A percentile compares a stretch with the other conserved stretches of the same genome.
phyloP scores from a whole-genome alignment of 805 yeast species.

The Nakazawaea molendinolei region DNA sequence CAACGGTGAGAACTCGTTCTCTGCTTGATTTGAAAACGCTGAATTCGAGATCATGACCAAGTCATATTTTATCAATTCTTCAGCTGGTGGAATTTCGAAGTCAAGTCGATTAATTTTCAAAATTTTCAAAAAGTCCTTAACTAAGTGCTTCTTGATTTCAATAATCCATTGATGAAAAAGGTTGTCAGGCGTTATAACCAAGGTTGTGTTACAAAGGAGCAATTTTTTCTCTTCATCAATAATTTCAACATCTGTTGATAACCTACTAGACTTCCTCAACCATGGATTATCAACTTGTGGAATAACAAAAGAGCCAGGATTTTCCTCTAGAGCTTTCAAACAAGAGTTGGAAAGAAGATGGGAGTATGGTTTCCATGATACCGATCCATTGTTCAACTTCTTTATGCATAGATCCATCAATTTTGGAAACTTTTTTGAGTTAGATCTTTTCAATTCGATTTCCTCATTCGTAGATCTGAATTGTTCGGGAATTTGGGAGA shows the following conservation, averaged over 20 bases:
- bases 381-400: slow-evolving; percentile 36
- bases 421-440: slow-evolving; percentile 10
- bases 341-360: slow-evolving; percentile 40
- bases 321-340: slow-evolving; percentile 23
- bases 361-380: slow-evolving; percentile 50
- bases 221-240: slow-evolving; percentile 22
- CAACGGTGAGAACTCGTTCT: slow-evolving; percentile 28
- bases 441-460: slow-evolving; percentile 16
- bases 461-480: slow-evolving; percentile 11
- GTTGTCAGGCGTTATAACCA: slow-evolving; percentile 62
- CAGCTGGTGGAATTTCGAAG: slow-evolving; percentile 23
- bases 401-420: slow-evolving; percentile 36
- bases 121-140: slow-evolving; percentile 29
- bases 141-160: slow-evolving; percentile 52
- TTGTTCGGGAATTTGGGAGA: slow-evolving; percentile 37
- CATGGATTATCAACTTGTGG: slow-evolving; percentile 14
- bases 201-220: slow-evolving; percentile 43
- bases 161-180: slow-evolving; percentile 57
- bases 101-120: slow-evolving; percentile 20
- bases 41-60: slow-evolving; percentile 44
- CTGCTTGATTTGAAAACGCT: slow-evolving; percentile 36
- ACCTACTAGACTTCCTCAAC: slow-evolving; percentile 6
- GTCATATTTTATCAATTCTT: slow-evolving; percentile 38
- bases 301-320: slow-evolving; percentile 39
- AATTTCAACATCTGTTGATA: slow-evolving; percentile 12